phyloP scores from a whole-genome alignment of 2,329 filamentous ascomycete species.

The Ilyonectria sp. region DNA sequence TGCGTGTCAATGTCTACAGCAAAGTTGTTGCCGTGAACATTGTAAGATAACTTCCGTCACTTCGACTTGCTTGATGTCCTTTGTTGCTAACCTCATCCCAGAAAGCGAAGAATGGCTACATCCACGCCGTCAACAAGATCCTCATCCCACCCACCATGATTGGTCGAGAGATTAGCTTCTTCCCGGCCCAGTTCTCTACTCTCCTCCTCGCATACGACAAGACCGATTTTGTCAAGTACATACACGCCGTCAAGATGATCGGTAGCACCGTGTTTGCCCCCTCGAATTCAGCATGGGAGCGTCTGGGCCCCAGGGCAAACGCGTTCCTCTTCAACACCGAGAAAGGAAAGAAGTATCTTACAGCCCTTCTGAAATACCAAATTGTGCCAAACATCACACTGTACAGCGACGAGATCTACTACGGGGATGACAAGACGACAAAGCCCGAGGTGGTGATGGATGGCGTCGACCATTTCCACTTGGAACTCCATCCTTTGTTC shows the following conservation, averaged over 20 bases:
- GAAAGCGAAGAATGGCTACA: constrained; percentile 83
- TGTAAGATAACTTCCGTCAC: constrained; percentile 59
- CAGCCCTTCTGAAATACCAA: constrained; percentile 84
- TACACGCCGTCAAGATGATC: constrained; percentile 66
- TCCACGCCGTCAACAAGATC: constrained; percentile 82
- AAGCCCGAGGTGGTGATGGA: constrained; percentile 49
- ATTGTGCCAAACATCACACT: constrained; percentile 81
- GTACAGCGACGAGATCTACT: constrained; percentile 87
- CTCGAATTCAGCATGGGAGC: constrained; percentile 83
- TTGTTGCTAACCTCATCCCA: constrained; percentile 45
- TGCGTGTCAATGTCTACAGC: constrained; percentile 84
- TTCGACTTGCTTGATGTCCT: rapidly evolving
- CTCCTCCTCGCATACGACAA: constrained; percentile 81
- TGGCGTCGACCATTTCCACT: constrained; percentile 60
- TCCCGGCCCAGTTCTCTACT: constrained; percentile 85
- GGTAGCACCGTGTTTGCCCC: constrained; percentile 88
- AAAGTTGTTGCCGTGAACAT: constrained; percentile 80
- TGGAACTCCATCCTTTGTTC: constrained; percentile 82
- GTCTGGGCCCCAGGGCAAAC: constrained; percentile 80
- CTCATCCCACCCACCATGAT: constrained; percentile 82
- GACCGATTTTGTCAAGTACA: constrained; percentile 77
- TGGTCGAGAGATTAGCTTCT: constrained; percentile 69
- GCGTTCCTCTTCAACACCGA: constrained; percentile 87
- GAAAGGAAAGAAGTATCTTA: constrained; percentile 81
- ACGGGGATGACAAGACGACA: constrained; percentile 46